These are phyloP conservation scores for Populus alba DNA, from an alignment of 345 rosid species.

Conservation along the genomic window DNA sequence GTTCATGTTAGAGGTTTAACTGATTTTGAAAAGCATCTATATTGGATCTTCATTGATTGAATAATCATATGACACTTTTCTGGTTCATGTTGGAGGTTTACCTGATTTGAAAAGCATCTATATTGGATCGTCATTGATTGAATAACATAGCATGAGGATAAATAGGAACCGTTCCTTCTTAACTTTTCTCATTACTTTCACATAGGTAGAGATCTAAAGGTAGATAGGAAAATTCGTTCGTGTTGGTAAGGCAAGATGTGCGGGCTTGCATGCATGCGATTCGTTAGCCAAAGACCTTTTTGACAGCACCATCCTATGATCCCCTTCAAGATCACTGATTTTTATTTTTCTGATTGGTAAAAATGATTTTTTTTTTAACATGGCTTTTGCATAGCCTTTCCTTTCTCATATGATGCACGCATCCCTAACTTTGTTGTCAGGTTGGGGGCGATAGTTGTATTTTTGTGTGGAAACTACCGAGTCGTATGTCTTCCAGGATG, in stretches of 20 bases:
- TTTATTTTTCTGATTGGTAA: neutral
- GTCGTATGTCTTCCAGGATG: slow-evolving; percentile 52
- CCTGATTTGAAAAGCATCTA: neutral
- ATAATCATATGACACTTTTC: neutral
- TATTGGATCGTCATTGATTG: neutral
- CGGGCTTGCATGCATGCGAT: neutral
- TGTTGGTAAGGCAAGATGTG: neutral
- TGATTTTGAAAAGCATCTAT: neutral
- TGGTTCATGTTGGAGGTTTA: neutral
- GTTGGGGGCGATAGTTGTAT: slow-evolving; percentile 79
- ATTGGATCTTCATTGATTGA: neutral
- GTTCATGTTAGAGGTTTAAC: neutral
- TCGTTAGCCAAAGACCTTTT: neutral
- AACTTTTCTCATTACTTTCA: neutral
- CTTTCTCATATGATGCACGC: slow-evolving; percentile 3
- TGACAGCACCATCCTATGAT: neutral
- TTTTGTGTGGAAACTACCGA: slow-evolving; percentile 72
- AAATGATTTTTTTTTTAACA: neutral
- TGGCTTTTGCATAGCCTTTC: neutral
- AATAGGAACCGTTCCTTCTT: neutral
- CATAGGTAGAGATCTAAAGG: neutral
- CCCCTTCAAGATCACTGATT: neutral
- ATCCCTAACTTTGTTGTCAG: slow-evolving; percentile 36
- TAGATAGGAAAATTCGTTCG: neutral
- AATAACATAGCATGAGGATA: neutral